These are phyloP conservation scores for Poa pratensis DNA, from an alignment of 176 grass and related monocot genomes.

Conservation along the genomic window DNA sequence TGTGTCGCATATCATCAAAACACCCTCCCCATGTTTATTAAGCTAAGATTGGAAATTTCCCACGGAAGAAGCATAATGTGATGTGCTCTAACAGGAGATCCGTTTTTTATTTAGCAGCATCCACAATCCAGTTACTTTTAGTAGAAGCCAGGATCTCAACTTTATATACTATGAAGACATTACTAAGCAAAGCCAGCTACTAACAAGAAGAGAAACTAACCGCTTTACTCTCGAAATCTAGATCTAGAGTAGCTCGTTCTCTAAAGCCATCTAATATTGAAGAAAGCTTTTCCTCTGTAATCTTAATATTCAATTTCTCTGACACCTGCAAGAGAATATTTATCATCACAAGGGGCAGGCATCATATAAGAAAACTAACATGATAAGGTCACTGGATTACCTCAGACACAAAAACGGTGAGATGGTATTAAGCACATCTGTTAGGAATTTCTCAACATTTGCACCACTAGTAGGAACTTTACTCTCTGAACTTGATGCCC, in stretches of 20 bases:
- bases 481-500: conserved; percentile 41
- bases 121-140: background rate
- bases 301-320: conserved; percentile 67
- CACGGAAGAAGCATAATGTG: background rate
- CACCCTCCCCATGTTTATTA: background rate
- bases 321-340: conserved; percentile 54
- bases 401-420: conserved; percentile 66
- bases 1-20: background rate
- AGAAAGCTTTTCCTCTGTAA: conserved; percentile 48
- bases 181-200: conserved; percentile 14
- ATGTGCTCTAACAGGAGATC: background rate
- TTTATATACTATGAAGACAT: conserved; percentile 6
- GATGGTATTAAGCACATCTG: conserved; percentile 67
- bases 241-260: conserved; percentile 51
- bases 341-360: conserved; percentile 36
- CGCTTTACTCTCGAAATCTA: conserved; percentile 58
- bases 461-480: conserved; percentile 43
- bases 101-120: conserved; percentile 11
- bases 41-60: conserved; percentile 5
- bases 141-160: conserved; percentile 21
- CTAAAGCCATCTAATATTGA: conserved; percentile 52
- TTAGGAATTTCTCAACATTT: conserved; percentile 66
- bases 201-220: conserved; percentile 53
- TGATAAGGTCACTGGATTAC: conserved; percentile 47
- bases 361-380: conserved; percentile 20